Percentiles rank a stretch among this genome's conserved stretches.
These are phyloP conservation scores for Boletus reticulatus DNA, from an alignment of 768 basidiomycete species.

Conservation along the genomic window DNA sequence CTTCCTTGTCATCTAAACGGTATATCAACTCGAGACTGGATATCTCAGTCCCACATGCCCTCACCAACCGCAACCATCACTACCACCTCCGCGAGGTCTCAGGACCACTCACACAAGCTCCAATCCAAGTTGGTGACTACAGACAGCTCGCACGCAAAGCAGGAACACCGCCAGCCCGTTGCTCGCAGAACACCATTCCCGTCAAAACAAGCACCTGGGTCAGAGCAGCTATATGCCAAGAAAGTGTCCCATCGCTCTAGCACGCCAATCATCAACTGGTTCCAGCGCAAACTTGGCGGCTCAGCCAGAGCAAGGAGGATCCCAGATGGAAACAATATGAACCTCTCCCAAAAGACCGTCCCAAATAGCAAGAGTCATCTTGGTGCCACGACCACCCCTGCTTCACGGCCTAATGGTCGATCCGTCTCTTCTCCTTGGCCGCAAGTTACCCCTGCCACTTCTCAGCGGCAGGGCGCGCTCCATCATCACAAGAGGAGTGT, in stretches of 20 bases:
- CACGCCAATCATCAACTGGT: conserved; percentile 88
- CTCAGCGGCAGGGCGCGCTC: conserved; percentile 26
- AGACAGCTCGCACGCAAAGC: conserved; percentile 10
- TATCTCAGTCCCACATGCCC: conserved; percentile 14
- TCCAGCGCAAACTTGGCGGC: conserved; percentile 81
- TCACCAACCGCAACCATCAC: conserved; percentile 9
- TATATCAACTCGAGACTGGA: neutral
- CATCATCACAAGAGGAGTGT: conserved; percentile 18
- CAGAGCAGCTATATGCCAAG: conserved; percentile 46
- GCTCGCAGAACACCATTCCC: conserved; percentile 18
- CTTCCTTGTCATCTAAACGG: neutral
- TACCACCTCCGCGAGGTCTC: conserved; percentile 14
- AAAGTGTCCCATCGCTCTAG: conserved; percentile 68
- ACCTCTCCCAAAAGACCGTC: conserved; percentile 8
- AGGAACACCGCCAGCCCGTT: conserved; percentile 13
- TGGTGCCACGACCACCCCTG: conserved; percentile 1
- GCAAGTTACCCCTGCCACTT: conserved; percentile 12
- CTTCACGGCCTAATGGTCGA: conserved; percentile 26
- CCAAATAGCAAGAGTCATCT: conserved; percentile 17
- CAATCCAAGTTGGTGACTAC: conserved; percentile 11
- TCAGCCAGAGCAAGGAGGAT: conserved; percentile 56
- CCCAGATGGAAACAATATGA: conserved; percentile 30
- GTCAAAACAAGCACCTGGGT: conserved; percentile 24
- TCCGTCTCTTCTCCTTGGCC: conserved; percentile 31
- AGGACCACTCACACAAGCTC: conserved; percentile 12